Evolutionary conservation across 2,329 filamentous ascomycete species (phyloP).

Genomic region (Monilinia fructicola): DNA sequence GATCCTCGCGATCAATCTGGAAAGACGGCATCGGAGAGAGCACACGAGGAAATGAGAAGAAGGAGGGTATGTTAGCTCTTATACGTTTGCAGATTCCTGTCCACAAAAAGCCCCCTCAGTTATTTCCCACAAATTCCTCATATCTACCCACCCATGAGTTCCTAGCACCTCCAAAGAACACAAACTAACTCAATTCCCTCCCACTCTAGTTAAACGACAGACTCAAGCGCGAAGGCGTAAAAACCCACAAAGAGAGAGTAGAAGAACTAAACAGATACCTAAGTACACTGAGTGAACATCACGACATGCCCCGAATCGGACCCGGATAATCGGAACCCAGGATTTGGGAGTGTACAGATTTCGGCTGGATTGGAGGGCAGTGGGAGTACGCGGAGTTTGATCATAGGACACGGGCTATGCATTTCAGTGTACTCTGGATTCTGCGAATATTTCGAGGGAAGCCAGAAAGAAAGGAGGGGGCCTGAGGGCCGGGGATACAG

Average conservation of each 20-base stretch:
- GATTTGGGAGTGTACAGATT: not conserved
- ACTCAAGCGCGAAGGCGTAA: constrained; percentile 75
- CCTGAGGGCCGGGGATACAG: not conserved
- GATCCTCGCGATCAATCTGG: constrained; percentile 42
- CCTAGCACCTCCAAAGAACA: not conserved
- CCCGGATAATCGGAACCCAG: constrained; percentile 49
- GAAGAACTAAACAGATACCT: constrained; percentile 95
- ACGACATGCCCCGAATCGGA: constrained; percentile 78
- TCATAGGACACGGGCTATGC: not conserved
- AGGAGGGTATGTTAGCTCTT: constrained; percentile 63
- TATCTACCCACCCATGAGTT: not conserved
- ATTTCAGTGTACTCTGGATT: not conserved
- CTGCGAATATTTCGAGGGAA: not conserved
- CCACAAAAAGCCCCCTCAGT: too few species aligned
- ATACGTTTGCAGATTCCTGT: not conserved
- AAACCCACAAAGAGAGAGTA: constrained; percentile 95
- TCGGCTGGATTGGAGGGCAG: not conserved
- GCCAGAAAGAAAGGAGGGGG: not conserved
- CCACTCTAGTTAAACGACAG: constrained; percentile 72
- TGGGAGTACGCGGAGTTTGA: not conserved
- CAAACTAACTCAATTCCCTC: not conserved
- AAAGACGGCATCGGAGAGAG: constrained; percentile 83
- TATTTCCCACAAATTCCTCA: not conserved
- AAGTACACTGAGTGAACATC: constrained; percentile 89
- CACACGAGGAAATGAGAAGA: constrained; percentile 75